Evolutionary conservation across 2,329 filamentous ascomycete genomes (phyloP).

Genomic region (Hymenoscyphus linearis): DNA sequence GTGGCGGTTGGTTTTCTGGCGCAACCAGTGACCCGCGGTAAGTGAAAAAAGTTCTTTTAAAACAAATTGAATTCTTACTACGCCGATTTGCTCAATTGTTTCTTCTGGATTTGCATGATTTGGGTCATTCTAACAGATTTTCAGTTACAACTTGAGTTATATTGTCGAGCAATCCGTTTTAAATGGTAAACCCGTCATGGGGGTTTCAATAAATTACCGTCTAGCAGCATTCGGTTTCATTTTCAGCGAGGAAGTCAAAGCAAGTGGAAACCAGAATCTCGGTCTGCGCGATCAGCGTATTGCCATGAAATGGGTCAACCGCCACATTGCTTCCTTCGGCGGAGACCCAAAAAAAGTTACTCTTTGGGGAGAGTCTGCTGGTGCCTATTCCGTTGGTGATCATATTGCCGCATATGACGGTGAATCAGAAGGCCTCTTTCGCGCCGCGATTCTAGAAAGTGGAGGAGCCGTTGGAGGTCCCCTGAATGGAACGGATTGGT

Average conservation of each 20-base stretch:
- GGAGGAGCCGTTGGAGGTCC: conserved; percentile 9
- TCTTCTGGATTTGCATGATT: background rate
- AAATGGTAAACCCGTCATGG: conserved; percentile 24
- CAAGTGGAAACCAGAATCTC: conserved; percentile 41
- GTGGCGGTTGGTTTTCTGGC: background rate
- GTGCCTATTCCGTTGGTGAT: conserved; percentile 13
- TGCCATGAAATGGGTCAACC: conserved; percentile 51
- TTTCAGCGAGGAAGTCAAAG: conserved; percentile 7
- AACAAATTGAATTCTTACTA: background rate
- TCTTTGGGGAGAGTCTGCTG: conserved; percentile 16
- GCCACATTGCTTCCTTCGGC: conserved; percentile 45
- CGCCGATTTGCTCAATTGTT: background rate
- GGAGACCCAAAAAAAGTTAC: conserved; percentile 34
- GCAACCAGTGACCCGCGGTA: background rate
- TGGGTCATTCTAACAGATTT: background rate
- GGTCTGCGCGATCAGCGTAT: conserved; percentile 57
- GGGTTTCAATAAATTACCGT: conserved; percentile 37
- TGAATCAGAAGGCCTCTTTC: conserved; percentile 9
- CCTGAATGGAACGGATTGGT: background rate
- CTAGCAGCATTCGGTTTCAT: conserved; percentile 23
- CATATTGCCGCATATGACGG: conserved; percentile 12
- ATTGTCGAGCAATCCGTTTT: background rate
- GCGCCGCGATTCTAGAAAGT: conserved; percentile 11
- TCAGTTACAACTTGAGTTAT: background rate
- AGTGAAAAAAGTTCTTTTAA: background rate